phyloP scores from a whole-genome alignment of 2,329 filamentous ascomycete genomes.

The Chrysoporthe austroafricana region DNA sequence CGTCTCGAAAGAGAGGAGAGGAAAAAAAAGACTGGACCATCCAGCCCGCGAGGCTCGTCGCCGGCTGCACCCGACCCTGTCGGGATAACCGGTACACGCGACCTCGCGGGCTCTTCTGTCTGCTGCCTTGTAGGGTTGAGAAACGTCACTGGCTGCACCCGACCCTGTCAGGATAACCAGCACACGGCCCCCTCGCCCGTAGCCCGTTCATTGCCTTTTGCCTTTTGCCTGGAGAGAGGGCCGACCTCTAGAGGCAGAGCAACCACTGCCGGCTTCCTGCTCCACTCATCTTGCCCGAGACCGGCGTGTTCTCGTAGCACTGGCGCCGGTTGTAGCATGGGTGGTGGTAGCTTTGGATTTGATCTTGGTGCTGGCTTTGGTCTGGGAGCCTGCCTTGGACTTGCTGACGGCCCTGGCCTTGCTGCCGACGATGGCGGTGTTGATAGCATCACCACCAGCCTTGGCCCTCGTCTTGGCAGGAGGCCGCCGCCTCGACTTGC shows the following conservation, averaged over 20 bases:
- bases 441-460: not conserved
- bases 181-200: not conserved
- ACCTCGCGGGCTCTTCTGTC: not conserved
- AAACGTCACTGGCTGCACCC: not conserved
- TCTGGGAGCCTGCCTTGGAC: not conserved
- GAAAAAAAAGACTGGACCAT: too few species aligned
- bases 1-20: too few species aligned
- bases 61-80: not conserved
- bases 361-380: too few species aligned
- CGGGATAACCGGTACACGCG: constrained; percentile 11
- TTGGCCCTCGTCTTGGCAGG: not conserved
- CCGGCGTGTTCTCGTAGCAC: not conserved
- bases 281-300: not conserved
- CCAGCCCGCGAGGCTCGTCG: not conserved
- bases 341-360: too few species aligned
- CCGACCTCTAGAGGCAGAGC: too few species aligned
- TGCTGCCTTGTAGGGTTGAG: not conserved
- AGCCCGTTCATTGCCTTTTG: not conserved
- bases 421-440: not conserved
- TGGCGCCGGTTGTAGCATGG: not conserved
- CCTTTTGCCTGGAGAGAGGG: too few species aligned
- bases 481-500: too few species aligned
- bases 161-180: not conserved
- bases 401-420: not conserved
- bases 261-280: too few species aligned